Evolutionary conservation across 768 basidiomycete species (phyloP).

Genomic region (Boletus rufocinnamomeus): DNA sequence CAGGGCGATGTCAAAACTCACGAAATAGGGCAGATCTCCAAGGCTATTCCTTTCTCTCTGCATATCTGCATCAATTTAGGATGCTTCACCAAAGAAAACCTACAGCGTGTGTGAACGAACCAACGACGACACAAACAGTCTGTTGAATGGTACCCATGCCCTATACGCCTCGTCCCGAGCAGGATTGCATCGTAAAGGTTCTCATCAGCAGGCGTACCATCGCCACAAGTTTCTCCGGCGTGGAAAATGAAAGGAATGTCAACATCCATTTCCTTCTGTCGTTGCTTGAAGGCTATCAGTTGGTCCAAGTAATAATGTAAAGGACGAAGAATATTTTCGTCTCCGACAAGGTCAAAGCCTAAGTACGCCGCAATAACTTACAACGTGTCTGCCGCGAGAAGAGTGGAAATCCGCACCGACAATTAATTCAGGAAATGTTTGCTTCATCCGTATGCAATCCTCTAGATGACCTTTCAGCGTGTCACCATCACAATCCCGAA

Average conservation of each 20-base stretch:
- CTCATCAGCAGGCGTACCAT: slow-evolving; percentile 66
- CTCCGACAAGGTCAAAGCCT: slow-evolving; percentile 84
- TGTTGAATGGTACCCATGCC: slow-evolving; percentile 60
- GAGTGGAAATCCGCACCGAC: slow-evolving; percentile 46
- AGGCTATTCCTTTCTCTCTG: slow-evolving; percentile 57
- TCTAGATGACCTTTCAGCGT: slow-evolving; percentile 67
- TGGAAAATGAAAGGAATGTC: slow-evolving; percentile 76
- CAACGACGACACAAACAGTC: not conserved
- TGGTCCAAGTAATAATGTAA: slow-evolving; percentile 63
- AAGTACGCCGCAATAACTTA: not conserved
- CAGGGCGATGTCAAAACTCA: slow-evolving; percentile 38
- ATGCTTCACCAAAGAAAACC: slow-evolving; percentile 77
- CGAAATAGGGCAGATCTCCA: slow-evolving; percentile 85
- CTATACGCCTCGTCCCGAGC: slow-evolving; percentile 77
- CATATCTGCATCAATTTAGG: slow-evolving; percentile 71
- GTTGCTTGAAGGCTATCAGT: slow-evolving; percentile 58
- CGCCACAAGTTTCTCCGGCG: slow-evolving; percentile 79
- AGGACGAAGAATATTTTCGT: slow-evolving; percentile 62
- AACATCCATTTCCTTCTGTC: slow-evolving; percentile 56
- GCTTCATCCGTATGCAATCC: slow-evolving; percentile 73
- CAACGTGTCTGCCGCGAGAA: not conserved
- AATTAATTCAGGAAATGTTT: slow-evolving; percentile 72
- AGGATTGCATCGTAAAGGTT: slow-evolving; percentile 81
- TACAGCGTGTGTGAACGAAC: slow-evolving; percentile 25
- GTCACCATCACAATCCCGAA: slow-evolving; percentile 55